Base-by-base conservation (phyloP, 805 yeast genomes). In the Lachancea thermotolerans region DNA sequence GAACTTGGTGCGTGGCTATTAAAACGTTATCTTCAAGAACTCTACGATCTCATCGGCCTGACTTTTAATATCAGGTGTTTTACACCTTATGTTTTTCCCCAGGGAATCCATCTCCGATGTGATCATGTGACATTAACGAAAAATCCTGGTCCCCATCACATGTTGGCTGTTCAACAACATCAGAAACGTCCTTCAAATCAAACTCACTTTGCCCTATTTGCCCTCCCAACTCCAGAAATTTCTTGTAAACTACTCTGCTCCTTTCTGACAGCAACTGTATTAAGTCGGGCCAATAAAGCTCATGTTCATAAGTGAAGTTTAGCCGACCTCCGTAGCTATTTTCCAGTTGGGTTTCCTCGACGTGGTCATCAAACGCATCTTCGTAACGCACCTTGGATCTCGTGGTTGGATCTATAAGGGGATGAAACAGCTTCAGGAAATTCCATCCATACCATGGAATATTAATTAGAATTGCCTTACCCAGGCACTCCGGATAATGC, bases 401-500 rank as follows among this genome's bases (percentile, higher is more conserved):
- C 1, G 83, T 77, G 48, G 72, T 71, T 7, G 81, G 81, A 54
- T 78, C 83, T 43, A 78, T 70, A 50, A 78, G 74, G 21, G 82
- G 82, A 44, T 75, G 75, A 43, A 75, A 73, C 44, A 77, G 60
- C 56, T 77, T 78, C 54, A 78, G 68, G 51, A 78, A 76, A 4
- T 80, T 73, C 64, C 76, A 71, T 1, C 77, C 78, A 35, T 74
- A 69, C 75, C 78, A 74, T 10, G 82, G 81, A 46, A 77, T 75
- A 54, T 77, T 76, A 35, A 77, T 71, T 49, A 78, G 69, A 15
- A 76, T 62, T 14, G 80, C 79, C 44, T 70, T 65, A 2, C 81
- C 81, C 43, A 78, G 61, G 48, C 81, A 65, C 51, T 77, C 82
- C 2, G 83, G 83, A 55, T 75, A 78, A 51, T 78, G 81, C 43